Evolutionary conservation across 371 early-diverging fungal species (phyloP).

Genomic region (Cokeromyces recurvatus): DNA sequence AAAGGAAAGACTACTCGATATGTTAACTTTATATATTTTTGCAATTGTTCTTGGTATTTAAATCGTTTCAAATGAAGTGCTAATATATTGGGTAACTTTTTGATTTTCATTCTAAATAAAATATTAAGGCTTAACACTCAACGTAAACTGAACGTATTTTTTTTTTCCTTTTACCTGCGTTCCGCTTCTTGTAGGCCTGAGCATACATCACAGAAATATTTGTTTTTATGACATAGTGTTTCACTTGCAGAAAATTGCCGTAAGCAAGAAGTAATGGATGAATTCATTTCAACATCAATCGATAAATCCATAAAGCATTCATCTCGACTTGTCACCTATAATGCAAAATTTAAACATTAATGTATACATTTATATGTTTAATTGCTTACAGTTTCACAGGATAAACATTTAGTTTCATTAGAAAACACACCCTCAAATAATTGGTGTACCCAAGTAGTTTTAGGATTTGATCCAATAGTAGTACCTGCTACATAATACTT

Average conservation of each 20-base stretch:
- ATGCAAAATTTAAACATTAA: background rate
- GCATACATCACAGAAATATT: conserved; percentile 95
- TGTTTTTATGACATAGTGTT: conserved; percentile 90
- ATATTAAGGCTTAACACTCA: too few relatives aligned
- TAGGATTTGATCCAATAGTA: conserved; percentile 7
- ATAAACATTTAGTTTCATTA: conserved; percentile 94
- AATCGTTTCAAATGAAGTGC: conserved; percentile 96
- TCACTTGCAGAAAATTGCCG: conserved; percentile 93
- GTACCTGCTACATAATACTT: too few relatives aligned
- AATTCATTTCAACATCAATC: conserved; percentile 93
- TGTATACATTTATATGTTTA: too few relatives aligned
- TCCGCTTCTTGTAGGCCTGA: conserved; percentile 95
- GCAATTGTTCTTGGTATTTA: conserved; percentile 91
- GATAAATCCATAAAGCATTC: conserved; percentile 95
- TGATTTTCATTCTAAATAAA: conserved; percentile 86
- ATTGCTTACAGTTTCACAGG: conserved; percentile 82
- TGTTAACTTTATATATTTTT: conserved; percentile 88
- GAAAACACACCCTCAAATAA: conserved; percentile 93
- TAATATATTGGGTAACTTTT: conserved; percentile 87
- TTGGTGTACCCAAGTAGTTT: conserved; percentile 90
- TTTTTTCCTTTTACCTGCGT: conserved; percentile 52
- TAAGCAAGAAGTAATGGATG: conserved; percentile 88
- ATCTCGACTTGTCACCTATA: conserved; percentile 85
- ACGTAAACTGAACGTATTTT: too few relatives aligned
- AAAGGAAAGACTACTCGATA: conserved; percentile 93